These are phyloP conservation scores for Strobilomyces echinocephalus DNA, from an alignment of 768 basidiomycete genomes.

Conservation along the genomic window DNA sequence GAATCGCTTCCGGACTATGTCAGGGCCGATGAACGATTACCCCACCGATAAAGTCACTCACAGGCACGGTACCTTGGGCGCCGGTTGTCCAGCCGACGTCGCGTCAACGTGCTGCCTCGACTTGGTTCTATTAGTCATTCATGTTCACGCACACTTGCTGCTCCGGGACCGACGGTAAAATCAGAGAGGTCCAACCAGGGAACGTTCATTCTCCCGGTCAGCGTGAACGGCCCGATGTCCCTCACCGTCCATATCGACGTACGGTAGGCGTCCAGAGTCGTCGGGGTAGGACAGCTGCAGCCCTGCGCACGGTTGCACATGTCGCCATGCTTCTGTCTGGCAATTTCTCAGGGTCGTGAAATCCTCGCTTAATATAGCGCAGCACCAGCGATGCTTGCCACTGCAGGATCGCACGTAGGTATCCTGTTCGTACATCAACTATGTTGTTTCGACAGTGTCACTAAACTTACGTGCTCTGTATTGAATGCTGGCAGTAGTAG, in stretches of 20 bases:
- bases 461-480: constrained; percentile 49
- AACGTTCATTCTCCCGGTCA: neutral
- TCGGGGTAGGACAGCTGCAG: neutral
- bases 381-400: no score
- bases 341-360: no score
- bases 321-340: no score
- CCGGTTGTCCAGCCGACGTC: neutral
- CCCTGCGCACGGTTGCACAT: neutral
- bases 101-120: neutral
- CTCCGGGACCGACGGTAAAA: neutral
- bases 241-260: neutral
- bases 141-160: neutral
- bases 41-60: neutral
- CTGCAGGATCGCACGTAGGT: neutral
- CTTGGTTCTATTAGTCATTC: neutral
- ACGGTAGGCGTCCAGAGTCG: neutral
- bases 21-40: neutral
- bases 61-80: neutral
- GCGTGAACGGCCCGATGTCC: neutral
- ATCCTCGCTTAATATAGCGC: no score
- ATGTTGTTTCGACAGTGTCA: constrained; percentile 13
- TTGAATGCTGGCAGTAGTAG: constrained; percentile 70
- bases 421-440: constrained; percentile 25
- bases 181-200: neutral
- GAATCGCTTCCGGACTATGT: neutral